Evolutionary conservation across 352 stramenopile genomes (phyloP).

Genomic region (Globisporangium spiculum): DNA sequence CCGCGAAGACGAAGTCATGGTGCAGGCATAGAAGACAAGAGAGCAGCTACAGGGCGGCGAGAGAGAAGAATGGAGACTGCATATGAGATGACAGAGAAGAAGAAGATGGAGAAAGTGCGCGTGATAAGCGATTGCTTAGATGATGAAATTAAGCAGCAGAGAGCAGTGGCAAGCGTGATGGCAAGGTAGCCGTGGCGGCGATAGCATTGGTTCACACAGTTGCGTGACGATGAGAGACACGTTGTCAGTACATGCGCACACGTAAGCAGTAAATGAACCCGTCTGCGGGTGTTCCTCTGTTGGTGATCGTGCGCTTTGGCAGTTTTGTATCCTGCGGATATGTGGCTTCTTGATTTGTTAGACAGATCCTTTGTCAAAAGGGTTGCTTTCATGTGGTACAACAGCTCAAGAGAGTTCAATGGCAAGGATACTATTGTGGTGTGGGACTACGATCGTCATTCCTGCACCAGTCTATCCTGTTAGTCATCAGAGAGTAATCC

Average conservation of each 20-base stretch:
- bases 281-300: not conserved
- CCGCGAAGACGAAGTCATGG: slow-evolving; percentile 19
- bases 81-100: not conserved
- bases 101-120: not conserved
- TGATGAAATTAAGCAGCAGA: not conserved
- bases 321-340: not conserved
- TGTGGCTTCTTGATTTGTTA: not conserved
- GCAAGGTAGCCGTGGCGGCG: not conserved
- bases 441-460: not conserved
- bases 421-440: not conserved
- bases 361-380: not conserved
- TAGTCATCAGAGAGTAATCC: not conserved
- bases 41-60: not conserved
- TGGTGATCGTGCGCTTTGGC: not conserved
- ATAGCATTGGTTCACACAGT: not conserved
- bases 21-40: slow-evolving; percentile 14
- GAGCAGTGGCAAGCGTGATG: not conserved
- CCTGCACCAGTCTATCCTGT: not conserved
- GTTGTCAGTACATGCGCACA: not conserved
- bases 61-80: not conserved
- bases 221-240: not conserved
- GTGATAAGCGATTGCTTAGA: not conserved
- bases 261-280: not conserved
- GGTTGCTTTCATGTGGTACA: not conserved
- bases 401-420: not conserved